Conservation (phyloP, 163 green algal species). For the Volvox carteri region DNA sequence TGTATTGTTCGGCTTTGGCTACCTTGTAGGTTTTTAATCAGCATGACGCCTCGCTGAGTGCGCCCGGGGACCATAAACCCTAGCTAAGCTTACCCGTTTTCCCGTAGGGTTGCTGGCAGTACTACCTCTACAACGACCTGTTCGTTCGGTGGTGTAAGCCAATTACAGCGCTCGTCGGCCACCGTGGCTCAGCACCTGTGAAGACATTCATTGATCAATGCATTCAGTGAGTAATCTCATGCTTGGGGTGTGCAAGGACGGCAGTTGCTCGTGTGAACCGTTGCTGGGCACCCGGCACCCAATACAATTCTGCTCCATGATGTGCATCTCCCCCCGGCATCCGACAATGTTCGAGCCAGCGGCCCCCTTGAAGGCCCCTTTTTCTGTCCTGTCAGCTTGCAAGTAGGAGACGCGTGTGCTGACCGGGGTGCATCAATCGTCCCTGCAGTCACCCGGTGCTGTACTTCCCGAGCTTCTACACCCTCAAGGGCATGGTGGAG, state of each 20-base stretch:
- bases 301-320: too few species aligned
- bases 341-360: too few species aligned
- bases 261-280: too few species aligned
- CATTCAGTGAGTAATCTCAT: slow-evolving; percentile 81
- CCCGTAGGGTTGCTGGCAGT: slow-evolving; percentile 79
- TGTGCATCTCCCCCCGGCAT: too few species aligned
- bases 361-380: too few species aligned
- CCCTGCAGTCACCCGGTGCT: slow-evolving; percentile 86
- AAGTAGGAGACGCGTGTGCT: too few species aligned
- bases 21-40: slow-evolving; percentile 71
- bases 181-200: slow-evolving; percentile 78
- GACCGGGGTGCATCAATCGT: too few species aligned
- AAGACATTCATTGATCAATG: slow-evolving; percentile 91
- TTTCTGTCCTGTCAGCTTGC: background rate
- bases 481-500: slow-evolving; percentile 83
- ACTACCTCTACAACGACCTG: slow-evolving; percentile 88
- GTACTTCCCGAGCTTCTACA: slow-evolving; percentile 91
- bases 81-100: background rate
- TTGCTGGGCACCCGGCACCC: too few species aligned
- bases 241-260: too few species aligned
- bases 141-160: slow-evolving; percentile 82
- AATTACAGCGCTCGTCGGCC: slow-evolving; percentile 78
- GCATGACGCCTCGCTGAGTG: background rate
- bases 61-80: background rate
- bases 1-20: slow-evolving; percentile 84